Base-by-base conservation (phyloP, 2,329 filamentous ascomycete genomes). In the Tetracladium maxilliforme region DNA sequence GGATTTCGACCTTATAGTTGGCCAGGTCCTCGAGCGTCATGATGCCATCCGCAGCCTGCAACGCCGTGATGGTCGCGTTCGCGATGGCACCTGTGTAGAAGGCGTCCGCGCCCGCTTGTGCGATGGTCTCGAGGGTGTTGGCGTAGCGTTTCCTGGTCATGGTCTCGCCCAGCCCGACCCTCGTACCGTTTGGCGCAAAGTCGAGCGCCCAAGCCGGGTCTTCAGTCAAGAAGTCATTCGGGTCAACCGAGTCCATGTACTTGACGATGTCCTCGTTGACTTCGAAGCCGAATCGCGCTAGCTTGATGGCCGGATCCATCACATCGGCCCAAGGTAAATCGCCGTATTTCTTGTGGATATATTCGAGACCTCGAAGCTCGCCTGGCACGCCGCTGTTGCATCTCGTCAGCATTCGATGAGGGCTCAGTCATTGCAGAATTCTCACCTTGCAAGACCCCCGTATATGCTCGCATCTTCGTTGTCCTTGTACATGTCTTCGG, bases 91-190 rank as follows among this genome's bases (percentile, higher is more conserved):
- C 81, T 0, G 53, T 55, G 45, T 92, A 90, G 41, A 90, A 86
- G 2, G 64, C 71, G 41, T 81, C 69, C 0, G 74, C 56, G 1
- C 87, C 87, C 17, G 74, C 38, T 4, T 71, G 52, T 2, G 81
- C 82, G 34, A 95, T 83, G 2, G 61, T 66, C 42, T 87, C 72
- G 1, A 95, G 63, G 0, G 84, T 82, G 31, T 81, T 44, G 37
- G 81, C 84, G 43, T 86, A 92, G 29, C 86, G 67, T 41, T 74
- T 78, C 22, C 86, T 63, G 1, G 77, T 86, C 41, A 95, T 83
- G 0, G 51, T 75, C 24, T 92, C 81, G 11, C 81, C 82, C 4
- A 84, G 50, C 11, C 64, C 56, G 0, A 93, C 39, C 4, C 81
- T 56, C 1, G 64, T 75, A 4, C 84, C 87, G 31, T 86, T 72